Evolutionary conservation across 768 basidiomycete species (phyloP), one percentile per base, ranked within the genome.

Genomic region (Rhizopogon vinicolor): DNA sequence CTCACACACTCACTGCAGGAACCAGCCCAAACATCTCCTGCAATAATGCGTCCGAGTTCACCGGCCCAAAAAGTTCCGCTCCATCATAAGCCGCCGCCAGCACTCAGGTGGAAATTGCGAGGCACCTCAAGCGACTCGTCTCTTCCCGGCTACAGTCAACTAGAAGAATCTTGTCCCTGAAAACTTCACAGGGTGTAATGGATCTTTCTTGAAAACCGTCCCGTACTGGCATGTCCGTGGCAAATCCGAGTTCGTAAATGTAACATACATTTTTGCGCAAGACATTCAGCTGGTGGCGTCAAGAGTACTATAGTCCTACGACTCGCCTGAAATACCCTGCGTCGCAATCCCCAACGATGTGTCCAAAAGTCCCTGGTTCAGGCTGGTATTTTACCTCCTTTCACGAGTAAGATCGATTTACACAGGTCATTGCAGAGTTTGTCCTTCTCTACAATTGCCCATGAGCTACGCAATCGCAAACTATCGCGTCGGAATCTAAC

Each of bases 141-240:
- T 93, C 92, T 58, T 94, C 91, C 12, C 86, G 80, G 59, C 85
- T 88, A 28, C 89, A 90, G 25, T 93, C 91, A 7, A 81, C 80
- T 33, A 72, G 68, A n/a, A 94, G 76, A 57, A 95, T 93, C 68
- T 84, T 84, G 57, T 88, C 79, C 3, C 91, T 81, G 67, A 94
- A 95, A 28, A 69, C 58, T 77, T 74, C 3, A 68, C 72, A 0
- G 87, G 83, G 63, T 86, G 82, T 54, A 94, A 75, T n/a, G 91
- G 91, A 62, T 89, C 86, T 31, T 76, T 74, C 64, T 89, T 86
- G 75, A 94, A 94, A 18, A 93, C 80, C 1, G 89, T 87, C 25
- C 80, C 69, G 58, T 80, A n/a, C n/a, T n/a, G n/a, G 84, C 80
- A 82, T 83, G 69, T 83, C 83, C 31, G 76, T 68, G 0, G 80